phyloP scores from a whole-genome alignment of 2,329 filamentous ascomycete genomes.

The Colletotrichum scovillei region DNA sequence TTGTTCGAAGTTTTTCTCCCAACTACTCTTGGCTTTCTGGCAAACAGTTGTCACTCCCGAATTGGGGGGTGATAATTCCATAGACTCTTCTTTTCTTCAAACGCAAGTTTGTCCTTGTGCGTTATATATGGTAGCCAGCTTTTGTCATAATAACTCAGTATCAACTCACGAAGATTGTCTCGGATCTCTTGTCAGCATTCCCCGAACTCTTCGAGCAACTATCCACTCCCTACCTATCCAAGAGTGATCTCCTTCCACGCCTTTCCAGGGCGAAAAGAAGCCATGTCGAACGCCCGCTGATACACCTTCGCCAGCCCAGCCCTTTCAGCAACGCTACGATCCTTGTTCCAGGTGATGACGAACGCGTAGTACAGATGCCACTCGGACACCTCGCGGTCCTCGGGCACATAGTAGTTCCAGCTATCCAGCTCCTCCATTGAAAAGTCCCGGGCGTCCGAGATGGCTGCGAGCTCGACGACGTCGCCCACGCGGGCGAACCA shows the following conservation, averaged over 20 bases:
- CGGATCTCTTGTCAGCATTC: too few species aligned
- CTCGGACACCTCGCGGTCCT: not conserved
- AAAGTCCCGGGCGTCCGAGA: not conserved
- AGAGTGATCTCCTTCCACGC: not conserved
- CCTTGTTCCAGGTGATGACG: not conserved
- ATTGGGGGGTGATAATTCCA: not conserved
- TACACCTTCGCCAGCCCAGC: not conserved
- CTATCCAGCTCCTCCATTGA: not conserved
- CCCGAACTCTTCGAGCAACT: too few species aligned
- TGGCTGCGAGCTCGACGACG: not conserved
- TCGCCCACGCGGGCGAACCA: not conserved
- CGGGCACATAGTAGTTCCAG: not conserved
- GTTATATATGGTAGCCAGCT: not conserved
- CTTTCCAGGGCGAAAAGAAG: not conserved
- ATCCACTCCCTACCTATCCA: too few species aligned
- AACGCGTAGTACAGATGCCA: not conserved
- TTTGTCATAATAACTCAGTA: not conserved
- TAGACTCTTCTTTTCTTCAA: not conserved
- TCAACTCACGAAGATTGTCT: too few species aligned
- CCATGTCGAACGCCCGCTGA: not conserved
- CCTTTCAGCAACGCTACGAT: not conserved
- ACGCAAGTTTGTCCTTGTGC: slow-evolving; percentile 1
- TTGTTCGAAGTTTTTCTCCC: too few species aligned
- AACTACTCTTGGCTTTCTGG: too few species aligned
- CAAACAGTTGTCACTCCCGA: not conserved